phyloP scores from a whole-genome alignment of 495 filamentous ascomycete species.

The Neurospora discreta region DNA sequence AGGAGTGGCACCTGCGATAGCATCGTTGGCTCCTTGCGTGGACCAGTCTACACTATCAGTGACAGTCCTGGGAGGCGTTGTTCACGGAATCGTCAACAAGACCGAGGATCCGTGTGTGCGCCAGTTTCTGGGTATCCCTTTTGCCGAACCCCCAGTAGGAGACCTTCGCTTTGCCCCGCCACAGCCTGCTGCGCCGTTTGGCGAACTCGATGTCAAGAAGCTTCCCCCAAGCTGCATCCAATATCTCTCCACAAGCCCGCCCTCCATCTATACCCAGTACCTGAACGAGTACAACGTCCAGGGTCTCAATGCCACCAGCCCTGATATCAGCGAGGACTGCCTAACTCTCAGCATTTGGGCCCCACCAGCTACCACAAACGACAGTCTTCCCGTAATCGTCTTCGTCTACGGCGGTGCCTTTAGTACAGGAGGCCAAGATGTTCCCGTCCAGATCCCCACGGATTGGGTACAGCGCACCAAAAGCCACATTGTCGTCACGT shows the following conservation, averaged over 20 bases:
- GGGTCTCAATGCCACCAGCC: conserved; percentile 9
- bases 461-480: conserved; percentile 33
- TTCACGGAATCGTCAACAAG: conserved; percentile 8
- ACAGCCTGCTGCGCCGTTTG: conserved; percentile 6
- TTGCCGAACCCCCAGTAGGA: conserved; percentile 39
- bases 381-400: conserved; percentile 21
- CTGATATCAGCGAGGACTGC: conserved; percentile 38
- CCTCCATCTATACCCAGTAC: conserved; percentile 11
- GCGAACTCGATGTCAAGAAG: conserved; percentile 5
- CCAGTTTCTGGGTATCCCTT: conserved; percentile 45
- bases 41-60: conserved; percentile 3
- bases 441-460: conserved; percentile 21
- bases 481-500: conserved; percentile 46
- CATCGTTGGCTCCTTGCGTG: neutral
- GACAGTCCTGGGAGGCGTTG: neutral
- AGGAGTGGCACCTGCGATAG: neutral
- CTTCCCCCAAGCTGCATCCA: conserved; percentile 14
- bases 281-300: conserved; percentile 15
- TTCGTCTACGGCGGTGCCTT: conserved; percentile 25
- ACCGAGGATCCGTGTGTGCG: conserved; percentile 8
- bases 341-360: conserved; percentile 46
- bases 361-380: neutral
- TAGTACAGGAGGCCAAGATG: conserved; percentile 11
- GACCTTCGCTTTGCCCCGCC: conserved; percentile 34
- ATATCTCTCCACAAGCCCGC: conserved; percentile 3